phyloP scores from a whole-genome alignment of 1,284 basidiomycete species.

The Phylloboletellus chloephorus region DNA sequence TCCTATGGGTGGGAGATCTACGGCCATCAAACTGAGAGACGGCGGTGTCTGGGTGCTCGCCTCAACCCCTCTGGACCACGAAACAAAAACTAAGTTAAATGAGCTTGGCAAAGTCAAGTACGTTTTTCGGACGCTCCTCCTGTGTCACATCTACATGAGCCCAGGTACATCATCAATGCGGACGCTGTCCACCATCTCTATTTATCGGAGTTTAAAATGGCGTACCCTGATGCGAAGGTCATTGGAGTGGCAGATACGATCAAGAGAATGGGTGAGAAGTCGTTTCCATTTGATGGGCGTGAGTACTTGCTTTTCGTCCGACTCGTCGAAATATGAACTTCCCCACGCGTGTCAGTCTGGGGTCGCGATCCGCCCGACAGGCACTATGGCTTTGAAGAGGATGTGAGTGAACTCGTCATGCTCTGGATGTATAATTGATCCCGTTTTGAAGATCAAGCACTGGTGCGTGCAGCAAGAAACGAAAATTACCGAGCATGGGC shows the following conservation, averaged over 20 bases:
- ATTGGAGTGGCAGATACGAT: conserved; percentile 59
- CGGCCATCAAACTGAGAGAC: conserved; percentile 69
- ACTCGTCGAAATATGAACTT: conserved; percentile 2
- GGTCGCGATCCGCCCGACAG: conserved; percentile 57
- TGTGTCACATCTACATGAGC: background rate
- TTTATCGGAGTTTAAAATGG: conserved; percentile 65
- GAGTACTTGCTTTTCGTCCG: conserved; percentile 16
- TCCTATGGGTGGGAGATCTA: conserved; percentile 78
- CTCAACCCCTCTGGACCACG: conserved; percentile 72
- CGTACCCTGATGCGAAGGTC: conserved; percentile 74
- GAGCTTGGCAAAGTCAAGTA: conserved; percentile 76
- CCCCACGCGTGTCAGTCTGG: conserved; percentile 43
- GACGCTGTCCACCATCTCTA: conserved; percentile 65
- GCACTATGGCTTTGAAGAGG: conserved; percentile 78
- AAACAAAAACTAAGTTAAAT: conserved; percentile 67
- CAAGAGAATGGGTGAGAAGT: conserved; percentile 38
- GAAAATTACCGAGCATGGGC: background rate
- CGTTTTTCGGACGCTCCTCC: background rate
- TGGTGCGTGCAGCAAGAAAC: conserved; percentile 38
- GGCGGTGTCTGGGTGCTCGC: conserved; percentile 83
- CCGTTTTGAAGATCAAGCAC: conserved; percentile 48
- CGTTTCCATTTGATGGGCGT: conserved; percentile 59
- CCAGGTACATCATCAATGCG: conserved; percentile 62
- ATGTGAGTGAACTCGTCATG: conserved; percentile 42
- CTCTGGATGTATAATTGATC: background rate